Conservation (phyloP, 2,329 filamentous ascomycete species). For the Neocucurbitaria cava region DNA sequence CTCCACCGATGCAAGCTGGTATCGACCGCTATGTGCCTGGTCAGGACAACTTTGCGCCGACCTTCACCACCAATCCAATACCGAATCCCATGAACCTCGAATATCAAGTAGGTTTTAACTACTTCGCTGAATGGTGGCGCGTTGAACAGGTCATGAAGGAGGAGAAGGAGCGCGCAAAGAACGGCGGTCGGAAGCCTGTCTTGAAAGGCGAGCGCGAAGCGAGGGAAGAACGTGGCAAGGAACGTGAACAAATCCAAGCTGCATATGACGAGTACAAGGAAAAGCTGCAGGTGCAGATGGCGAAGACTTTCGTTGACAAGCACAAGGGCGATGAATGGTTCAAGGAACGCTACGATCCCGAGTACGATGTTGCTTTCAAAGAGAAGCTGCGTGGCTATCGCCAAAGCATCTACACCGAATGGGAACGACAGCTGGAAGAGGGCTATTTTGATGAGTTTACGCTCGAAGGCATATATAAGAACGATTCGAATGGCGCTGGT, state of each 20-base stretch:
- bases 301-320: slow-evolving; percentile 84
- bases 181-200: slow-evolving; percentile 71
- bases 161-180: slow-evolving; percentile 74
- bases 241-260: slow-evolving; percentile 77
- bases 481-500: slow-evolving; percentile 84
- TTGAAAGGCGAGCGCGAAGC: slow-evolving; percentile 69
- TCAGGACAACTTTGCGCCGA: slow-evolving; percentile 64
- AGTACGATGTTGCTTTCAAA: slow-evolving; percentile 77
- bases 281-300: slow-evolving; percentile 75
- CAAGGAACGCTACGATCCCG: slow-evolving; percentile 88
- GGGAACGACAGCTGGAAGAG: slow-evolving; percentile 84
- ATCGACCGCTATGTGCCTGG: slow-evolving; percentile 88
- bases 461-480: slow-evolving; percentile 91
- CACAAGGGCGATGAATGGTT: slow-evolving; percentile 99
- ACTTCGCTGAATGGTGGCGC: slow-evolving; percentile 87
- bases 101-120: slow-evolving; percentile 85
- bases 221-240: slow-evolving; percentile 77
- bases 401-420: slow-evolving; percentile 79
- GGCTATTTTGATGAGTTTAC: slow-evolving; percentile 95
- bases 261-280: slow-evolving; percentile 72
- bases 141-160: slow-evolving; percentile 83
- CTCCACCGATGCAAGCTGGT: slow-evolving; percentile 67
- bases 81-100: slow-evolving; percentile 75
- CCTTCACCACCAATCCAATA: slow-evolving; percentile 68
- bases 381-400: slow-evolving; percentile 81